Base-by-base conservation (phyloP, 2,329 filamentous ascomycete genomes). In the Ascochyta pisi region DNA sequence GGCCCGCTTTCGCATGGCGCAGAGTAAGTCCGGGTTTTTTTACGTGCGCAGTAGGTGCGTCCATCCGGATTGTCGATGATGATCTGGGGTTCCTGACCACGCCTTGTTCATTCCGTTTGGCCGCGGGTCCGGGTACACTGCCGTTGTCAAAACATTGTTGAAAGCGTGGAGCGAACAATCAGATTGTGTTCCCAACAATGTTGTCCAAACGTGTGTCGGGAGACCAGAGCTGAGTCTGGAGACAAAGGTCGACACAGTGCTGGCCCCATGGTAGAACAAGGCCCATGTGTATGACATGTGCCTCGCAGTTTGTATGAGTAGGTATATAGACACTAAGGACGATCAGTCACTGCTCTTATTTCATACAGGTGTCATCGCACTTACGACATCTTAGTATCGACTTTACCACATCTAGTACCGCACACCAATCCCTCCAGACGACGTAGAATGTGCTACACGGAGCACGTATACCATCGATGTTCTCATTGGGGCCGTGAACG, bases 401-500 rank as follows among this genome's bases (percentile, higher is more conserved):
- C 12, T 23, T 33, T 29, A 15, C 16, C 7, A 34, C 7, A 29
- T 8, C 24, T 19, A 39, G 13, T 19, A n/a, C 12, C 1, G 31
- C 9, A 16, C n/a, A 19, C 15, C 13, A 7, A 22, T 9, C 15
- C 8, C 19, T 23, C 6, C 6, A 35, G n/a, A 19, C 6, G 22
- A 19, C 2, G 4, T 4, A 15, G 50, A n/a, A 75, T 74, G 72
- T 75, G 73, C 56, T 60, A 68, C 37, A 65, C 66, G 4, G 65
- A 73, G 54, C 57, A 72, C 52, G 65, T 73, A 27, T 74, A 67
- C 39, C 70, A 74, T 45, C 57, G 24, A 39, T 75, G 73, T 48
- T 54, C 60, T 10, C 70, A 74, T 45, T 75, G 70, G 72, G 68
- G 69, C 5, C 61, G 63, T 4, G 61, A 68, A 19, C 58, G 64